Percentiles rank a stretch among this genome's conserved stretches.
Evolutionary conservation across 1,139 yeast species (phyloP).

Genomic region (Pichia sp.): DNA sequence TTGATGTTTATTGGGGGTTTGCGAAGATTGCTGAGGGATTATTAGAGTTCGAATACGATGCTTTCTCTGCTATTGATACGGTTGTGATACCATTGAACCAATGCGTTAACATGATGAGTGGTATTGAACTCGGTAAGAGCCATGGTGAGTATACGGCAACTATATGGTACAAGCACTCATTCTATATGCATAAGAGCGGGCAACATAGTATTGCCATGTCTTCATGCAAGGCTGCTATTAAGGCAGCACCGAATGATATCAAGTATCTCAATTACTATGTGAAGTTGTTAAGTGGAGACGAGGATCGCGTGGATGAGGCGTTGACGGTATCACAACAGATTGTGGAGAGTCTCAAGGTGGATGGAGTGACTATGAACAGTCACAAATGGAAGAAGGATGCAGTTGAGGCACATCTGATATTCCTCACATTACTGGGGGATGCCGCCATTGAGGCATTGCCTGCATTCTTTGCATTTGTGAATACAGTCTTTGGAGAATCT

Average conservation of each 20-base stretch:
- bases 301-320: conserved; percentile 38
- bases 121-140: neutral
- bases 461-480: conserved; percentile 57
- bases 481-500: conserved; percentile 37
- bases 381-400: conserved; percentile 44
- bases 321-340: conserved; percentile 38
- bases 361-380: conserved; percentile 15
- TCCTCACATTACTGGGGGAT: conserved; percentile 62
- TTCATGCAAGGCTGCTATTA: conserved; percentile 31
- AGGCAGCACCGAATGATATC: conserved; percentile 33
- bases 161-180: conserved; percentile 30
- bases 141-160: conserved; percentile 1
- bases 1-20: conserved; percentile 13
- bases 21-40: conserved; percentile 17
- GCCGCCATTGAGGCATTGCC: conserved; percentile 51
- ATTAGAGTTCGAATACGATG: conserved; percentile 12
- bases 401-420: conserved; percentile 69
- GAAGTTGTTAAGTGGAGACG: conserved; percentile 44
- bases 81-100: neutral
- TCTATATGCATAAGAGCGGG: conserved; percentile 29
- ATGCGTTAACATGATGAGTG: neutral
- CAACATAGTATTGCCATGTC: conserved; percentile 29
- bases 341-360: conserved; percentile 21
- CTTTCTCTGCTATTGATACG: conserved; percentile 10
- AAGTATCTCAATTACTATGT: conserved; percentile 47